These are phyloP conservation scores for Striga hermonthica DNA, from an alignment of 305 asterid genomes.

Conservation along the genomic window DNA sequence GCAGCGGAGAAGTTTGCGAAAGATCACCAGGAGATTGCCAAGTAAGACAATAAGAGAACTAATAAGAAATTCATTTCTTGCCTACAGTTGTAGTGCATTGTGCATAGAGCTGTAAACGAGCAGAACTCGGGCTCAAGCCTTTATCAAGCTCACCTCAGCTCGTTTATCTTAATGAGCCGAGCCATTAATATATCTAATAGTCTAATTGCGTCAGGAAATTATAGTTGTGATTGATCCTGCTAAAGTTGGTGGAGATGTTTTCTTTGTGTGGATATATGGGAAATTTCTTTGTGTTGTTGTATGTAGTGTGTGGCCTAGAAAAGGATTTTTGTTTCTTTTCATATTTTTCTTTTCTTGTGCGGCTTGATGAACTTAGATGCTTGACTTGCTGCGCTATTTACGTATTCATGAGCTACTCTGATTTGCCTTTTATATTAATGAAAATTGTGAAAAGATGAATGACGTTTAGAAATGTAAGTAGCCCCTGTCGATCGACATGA, in stretches of 20 bases:
- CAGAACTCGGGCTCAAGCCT: too few species aligned
- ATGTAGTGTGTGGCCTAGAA: too few species aligned
- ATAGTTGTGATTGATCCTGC: background rate
- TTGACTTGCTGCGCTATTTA: too few species aligned
- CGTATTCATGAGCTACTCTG: background rate
- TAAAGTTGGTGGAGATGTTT: background rate
- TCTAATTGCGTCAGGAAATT: background rate
- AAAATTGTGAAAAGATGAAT: background rate
- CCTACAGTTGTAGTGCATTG: background rate
- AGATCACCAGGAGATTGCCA: conserved; percentile 62
- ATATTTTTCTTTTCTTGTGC: background rate
- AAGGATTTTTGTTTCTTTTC: background rate
- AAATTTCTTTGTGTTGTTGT: too few species aligned
- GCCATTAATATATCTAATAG: background rate
- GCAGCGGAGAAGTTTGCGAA: conserved; percentile 65
- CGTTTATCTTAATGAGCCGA: too few species aligned
- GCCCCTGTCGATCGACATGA: background rate
- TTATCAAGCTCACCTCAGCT: too few species aligned
- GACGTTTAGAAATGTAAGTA: background rate
- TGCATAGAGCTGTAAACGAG: background rate
- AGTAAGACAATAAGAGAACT: conserved; percentile 41
- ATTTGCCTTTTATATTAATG: background rate
- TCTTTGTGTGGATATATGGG: too few species aligned
- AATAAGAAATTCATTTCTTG: too few species aligned
- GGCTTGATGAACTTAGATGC: too few species aligned